These are phyloP conservation scores for Suillus brevipes DNA, from an alignment of 768 basidiomycete species.

Conservation along the genomic window DNA sequence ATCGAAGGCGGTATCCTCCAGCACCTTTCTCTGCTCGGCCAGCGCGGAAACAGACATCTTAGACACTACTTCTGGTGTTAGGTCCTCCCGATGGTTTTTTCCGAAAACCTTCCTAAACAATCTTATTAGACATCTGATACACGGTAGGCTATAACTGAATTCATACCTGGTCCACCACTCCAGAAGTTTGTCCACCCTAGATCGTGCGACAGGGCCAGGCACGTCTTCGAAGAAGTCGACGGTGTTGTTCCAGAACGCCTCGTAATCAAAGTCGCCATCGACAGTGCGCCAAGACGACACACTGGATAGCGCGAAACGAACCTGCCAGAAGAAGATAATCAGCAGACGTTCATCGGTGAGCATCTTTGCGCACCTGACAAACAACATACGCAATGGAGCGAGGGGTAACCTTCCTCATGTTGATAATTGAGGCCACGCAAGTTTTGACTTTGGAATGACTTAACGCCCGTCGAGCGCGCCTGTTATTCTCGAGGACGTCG, in stretches of 20 bases:
- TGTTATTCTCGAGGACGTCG: background rate
- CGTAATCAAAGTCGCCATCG: slow-evolving; percentile 13
- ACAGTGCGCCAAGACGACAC: slow-evolving; percentile 5
- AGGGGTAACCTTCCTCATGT: slow-evolving; percentile 5
- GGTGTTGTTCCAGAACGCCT: slow-evolving; percentile 16
- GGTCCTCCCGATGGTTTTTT: background rate
- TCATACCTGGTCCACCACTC: slow-evolving; percentile 14
- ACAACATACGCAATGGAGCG: slow-evolving; percentile 24
- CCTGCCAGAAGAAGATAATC: background rate
- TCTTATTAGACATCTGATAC: background rate
- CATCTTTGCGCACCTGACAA: slow-evolving; percentile 19
- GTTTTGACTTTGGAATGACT: background rate
- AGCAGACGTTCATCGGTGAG: background rate
- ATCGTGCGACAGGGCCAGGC: background rate
- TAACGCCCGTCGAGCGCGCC: background rate
- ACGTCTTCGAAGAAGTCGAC: slow-evolving; percentile 16
- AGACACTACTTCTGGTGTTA: background rate
- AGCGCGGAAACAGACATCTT: background rate
- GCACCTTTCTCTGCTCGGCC: background rate
- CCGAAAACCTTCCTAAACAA: background rate
- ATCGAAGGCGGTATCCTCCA: background rate
- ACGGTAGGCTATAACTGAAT: background rate
- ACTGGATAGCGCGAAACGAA: slow-evolving; percentile 18
- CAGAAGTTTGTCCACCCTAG: slow-evolving; percentile 7
- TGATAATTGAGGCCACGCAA: slow-evolving; percentile 3